Evolutionary conservation across 495 filamentous ascomycete genomes (phyloP), one percentile per base, ranked within the genome.

Genomic region (Penicillium bialowiezense): DNA sequence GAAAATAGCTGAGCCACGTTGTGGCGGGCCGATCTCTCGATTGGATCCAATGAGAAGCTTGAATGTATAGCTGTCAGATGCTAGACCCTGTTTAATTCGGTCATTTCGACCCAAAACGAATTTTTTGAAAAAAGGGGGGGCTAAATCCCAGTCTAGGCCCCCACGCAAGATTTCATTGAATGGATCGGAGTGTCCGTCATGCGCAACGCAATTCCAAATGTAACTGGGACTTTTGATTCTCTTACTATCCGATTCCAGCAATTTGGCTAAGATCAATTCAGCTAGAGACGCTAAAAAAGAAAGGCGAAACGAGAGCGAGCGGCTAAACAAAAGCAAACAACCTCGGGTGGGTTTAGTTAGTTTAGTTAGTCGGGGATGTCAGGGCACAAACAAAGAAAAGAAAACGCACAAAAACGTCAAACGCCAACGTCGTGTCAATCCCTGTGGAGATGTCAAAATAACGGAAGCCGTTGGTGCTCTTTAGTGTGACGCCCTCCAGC

Each of bases 1-100:
- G 1, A 24, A 50, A 44, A 45, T 45, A 46, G 34, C 39, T 43
- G 20, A 45, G 52, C 46, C 52, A 55, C 52, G 46, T 35, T 41
- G 41, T 50, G 52, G 46, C 5, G 14, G 23, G 44, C 28, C 29
- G n/a, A 0, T 8, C 21, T 26, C 7, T 5, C 10, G 6, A 5
- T 9, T n/a, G n/a, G 9, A 10, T 0, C 44, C 37, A 49, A 49
- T 49, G 1, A 20, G 29, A 50, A 50, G 47, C 18, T 23, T 48
- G 17, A 2, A 20, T 31, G 28, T 9, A 23, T n/a, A 21, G 23
- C 13, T 48, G 45, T 19, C 28, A 33, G 12, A 32, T 23, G n/a
- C 23, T 18, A 35, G 33, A 39, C 15, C 44, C 13, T 34, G 38
- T 10, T 26, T 12, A 17, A 20, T 31, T 15, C 13, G 34, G 20